Evolutionary conservation across 352 stramenopile genomes (phyloP).

Genomic region (Globisporangium orthogonon): DNA sequence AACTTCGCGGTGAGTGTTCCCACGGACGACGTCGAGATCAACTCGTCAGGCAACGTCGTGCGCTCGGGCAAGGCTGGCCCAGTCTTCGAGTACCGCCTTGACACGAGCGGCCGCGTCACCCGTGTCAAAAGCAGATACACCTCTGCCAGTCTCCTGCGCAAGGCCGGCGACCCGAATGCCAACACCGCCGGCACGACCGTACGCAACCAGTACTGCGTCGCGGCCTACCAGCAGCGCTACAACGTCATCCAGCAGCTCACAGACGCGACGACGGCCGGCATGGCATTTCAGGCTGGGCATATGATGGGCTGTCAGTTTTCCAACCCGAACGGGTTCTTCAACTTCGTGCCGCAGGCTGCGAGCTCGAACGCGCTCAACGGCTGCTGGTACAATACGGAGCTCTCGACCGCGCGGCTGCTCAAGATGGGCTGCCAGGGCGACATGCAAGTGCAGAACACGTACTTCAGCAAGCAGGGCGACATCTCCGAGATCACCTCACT

Average conservation of each 20-base stretch:
- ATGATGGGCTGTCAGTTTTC: conserved; percentile 29
- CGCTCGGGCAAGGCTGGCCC: conserved; percentile 18
- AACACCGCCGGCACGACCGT: conserved; percentile 18
- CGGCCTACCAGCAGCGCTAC: conserved; percentile 24
- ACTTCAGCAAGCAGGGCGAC: conserved; percentile 16
- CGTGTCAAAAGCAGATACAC: conserved; percentile 13
- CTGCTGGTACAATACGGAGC: conserved; percentile 32
- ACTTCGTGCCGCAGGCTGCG: conserved; percentile 27
- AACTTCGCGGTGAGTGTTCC: conserved; percentile 9
- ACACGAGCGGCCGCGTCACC: conserved; percentile 16
- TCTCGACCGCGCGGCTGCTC: conserved; percentile 21
- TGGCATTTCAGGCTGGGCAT: conserved; percentile 26
- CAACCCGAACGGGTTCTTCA: conserved; percentile 31
- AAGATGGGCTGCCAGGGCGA: conserved; percentile 27
- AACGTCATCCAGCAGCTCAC: conserved; percentile 24
- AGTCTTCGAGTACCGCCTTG: conserved; percentile 19
- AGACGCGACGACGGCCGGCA: conserved; percentile 15
- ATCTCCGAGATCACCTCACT: conserved; percentile 17
- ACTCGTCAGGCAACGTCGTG: conserved; percentile 19
- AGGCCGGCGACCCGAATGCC: conserved; percentile 13
- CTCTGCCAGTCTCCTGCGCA: conserved; percentile 22
- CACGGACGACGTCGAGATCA: conserved; percentile 25
- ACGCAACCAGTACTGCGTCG: conserved; percentile 27
- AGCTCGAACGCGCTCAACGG: conserved; percentile 31
- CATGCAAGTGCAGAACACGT: conserved; percentile 17